Evolutionary conservation across 1,284 basidiomycete species (phyloP).

Genomic region (Macrocybe sp.): DNA sequence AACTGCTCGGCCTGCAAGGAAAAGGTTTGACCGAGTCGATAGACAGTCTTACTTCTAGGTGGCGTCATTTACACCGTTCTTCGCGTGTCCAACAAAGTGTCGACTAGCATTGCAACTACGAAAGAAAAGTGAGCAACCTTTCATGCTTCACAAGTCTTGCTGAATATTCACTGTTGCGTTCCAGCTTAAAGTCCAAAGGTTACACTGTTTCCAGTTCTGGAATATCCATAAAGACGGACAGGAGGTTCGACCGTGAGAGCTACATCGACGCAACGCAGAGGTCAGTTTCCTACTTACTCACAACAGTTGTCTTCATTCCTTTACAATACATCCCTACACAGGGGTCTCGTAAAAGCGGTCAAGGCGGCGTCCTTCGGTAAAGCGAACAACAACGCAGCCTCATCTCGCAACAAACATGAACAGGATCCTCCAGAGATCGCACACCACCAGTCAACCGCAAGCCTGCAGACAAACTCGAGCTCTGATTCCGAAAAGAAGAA

Average conservation of each 20-base stretch:
- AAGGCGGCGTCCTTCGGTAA: slow-evolving; percentile 29
- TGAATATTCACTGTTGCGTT: background rate
- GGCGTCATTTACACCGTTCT: slow-evolving; percentile 37
- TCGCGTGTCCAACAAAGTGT: slow-evolving; percentile 29
- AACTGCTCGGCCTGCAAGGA: no score
- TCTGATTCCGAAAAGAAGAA: no score
- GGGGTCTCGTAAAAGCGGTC: slow-evolving; percentile 36
- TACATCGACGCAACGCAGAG: slow-evolving; percentile 71
- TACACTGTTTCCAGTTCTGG: slow-evolving; percentile 50
- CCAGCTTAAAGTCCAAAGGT: slow-evolving; percentile 53
- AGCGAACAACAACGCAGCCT: slow-evolving; percentile 1
- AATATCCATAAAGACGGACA: slow-evolving; percentile 57
- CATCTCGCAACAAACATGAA: no score
- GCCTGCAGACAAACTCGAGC: no score
- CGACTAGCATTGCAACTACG: slow-evolving; percentile 34
- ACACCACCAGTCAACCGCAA: no score
- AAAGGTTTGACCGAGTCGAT: background rate
- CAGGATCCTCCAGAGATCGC: no score
- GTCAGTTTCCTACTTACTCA: slow-evolving; percentile 32
- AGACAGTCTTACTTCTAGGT: slow-evolving; percentile 43
- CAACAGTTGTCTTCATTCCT: background rate
- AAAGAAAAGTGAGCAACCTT: slow-evolving; percentile 42
- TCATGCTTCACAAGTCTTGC: background rate
- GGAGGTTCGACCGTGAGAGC: slow-evolving; percentile 50
- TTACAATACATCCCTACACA: slow-evolving; percentile 9